Percentiles rank a stretch among this genome's conserved stretches.
These are phyloP conservation scores for Backusella tarrabulga DNA, from an alignment of 192 early-diverging fungal species.

Conservation along the genomic window DNA sequence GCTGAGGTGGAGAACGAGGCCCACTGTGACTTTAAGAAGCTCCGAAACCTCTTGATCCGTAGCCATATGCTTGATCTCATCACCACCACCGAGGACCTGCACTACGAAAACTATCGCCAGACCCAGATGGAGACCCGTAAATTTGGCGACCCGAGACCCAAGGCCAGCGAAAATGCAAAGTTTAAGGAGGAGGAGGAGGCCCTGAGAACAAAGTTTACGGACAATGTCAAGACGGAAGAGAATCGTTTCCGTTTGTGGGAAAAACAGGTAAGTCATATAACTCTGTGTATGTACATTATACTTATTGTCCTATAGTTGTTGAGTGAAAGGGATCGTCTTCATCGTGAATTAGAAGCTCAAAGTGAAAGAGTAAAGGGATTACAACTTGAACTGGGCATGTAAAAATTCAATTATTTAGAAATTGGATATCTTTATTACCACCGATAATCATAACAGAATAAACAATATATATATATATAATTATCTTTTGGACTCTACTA, in stretches of 20 bases:
- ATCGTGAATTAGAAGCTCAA: slow-evolving; percentile 95
- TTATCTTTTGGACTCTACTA: no score
- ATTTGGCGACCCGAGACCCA: slow-evolving; percentile 76
- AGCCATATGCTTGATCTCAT: slow-evolving; percentile 98
- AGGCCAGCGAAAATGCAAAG: slow-evolving; percentile 80
- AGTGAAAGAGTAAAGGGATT: slow-evolving; percentile 89
- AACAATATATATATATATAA: no score
- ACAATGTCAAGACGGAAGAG: slow-evolving; percentile 96
- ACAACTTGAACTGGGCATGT: slow-evolving; percentile 67
- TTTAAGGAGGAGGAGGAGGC: slow-evolving; percentile 99
- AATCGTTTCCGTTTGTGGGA: slow-evolving; percentile 98
- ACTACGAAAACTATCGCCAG: slow-evolving; percentile 93
- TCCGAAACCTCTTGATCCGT: slow-evolving; percentile 93
- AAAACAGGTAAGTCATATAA: slow-evolving; percentile 54
- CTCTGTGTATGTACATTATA: background rate
- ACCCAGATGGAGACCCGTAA: slow-evolving; percentile 85
- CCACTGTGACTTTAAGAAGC: slow-evolving; percentile 98
- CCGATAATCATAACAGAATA: background rate
- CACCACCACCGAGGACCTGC: slow-evolving; percentile 87
- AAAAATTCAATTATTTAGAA: background rate
- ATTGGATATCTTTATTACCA: background rate
- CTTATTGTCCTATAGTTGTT: slow-evolving; percentile 36
- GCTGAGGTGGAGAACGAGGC: slow-evolving; percentile 99
- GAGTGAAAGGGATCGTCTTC: slow-evolving; percentile 94
- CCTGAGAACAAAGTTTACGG: slow-evolving; percentile 94